Percentiles rank a stretch among this genome's conserved stretches.
Conservation (phyloP, 805 yeast genomes). For the Wickerhamiella sergipiensis region DNA sequence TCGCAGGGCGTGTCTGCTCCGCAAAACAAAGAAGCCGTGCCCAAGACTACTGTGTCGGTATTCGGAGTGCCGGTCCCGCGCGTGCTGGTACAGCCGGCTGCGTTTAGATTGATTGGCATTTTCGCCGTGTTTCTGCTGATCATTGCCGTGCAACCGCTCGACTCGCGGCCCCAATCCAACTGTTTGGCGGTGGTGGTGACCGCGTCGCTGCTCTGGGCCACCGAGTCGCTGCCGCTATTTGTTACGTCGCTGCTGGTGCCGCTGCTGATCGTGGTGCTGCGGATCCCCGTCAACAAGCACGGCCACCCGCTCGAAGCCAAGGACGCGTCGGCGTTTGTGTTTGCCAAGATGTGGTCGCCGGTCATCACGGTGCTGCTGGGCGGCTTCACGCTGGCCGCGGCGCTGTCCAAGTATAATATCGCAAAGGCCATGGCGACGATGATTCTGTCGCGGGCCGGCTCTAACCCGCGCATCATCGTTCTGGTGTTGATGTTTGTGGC, state of each 20-base stretch:
- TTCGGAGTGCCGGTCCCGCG: slow-evolving; percentile 1
- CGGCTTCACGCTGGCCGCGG: slow-evolving; percentile 92
- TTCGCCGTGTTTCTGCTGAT: slow-evolving; percentile 35
- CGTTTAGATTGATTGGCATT: slow-evolving; percentile 25
- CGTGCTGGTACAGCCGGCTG: neutral
- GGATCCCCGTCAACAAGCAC: slow-evolving; percentile 31
- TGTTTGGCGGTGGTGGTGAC: slow-evolving; percentile 75
- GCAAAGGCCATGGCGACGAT: slow-evolving; percentile 77
- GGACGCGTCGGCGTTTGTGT: slow-evolving; percentile 64
- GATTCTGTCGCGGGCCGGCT: slow-evolving; percentile 72
- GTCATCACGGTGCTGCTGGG: slow-evolving; percentile 82
- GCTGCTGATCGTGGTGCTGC: slow-evolving; percentile 56
- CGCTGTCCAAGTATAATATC: slow-evolving; percentile 76
- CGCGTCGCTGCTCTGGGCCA: slow-evolving; percentile 87
- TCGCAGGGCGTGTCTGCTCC: slow-evolving; percentile 48
- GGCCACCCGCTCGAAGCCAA: slow-evolving; percentile 39
- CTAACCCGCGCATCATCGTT: slow-evolving; percentile 64
- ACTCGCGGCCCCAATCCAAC: slow-evolving; percentile 51
- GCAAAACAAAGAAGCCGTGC: neutral
- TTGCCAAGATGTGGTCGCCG: slow-evolving; percentile 89
- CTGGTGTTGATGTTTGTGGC: slow-evolving; percentile 79
- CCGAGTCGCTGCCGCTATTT: slow-evolving; percentile 84
- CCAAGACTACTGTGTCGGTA: neutral
- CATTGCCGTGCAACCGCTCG: slow-evolving; percentile 28
- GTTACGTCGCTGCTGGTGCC: slow-evolving; percentile 82